Evolutionary conservation across 1,284 basidiomycete genomes (phyloP).

Genomic region (Ceratobasidium papillatum): DNA sequence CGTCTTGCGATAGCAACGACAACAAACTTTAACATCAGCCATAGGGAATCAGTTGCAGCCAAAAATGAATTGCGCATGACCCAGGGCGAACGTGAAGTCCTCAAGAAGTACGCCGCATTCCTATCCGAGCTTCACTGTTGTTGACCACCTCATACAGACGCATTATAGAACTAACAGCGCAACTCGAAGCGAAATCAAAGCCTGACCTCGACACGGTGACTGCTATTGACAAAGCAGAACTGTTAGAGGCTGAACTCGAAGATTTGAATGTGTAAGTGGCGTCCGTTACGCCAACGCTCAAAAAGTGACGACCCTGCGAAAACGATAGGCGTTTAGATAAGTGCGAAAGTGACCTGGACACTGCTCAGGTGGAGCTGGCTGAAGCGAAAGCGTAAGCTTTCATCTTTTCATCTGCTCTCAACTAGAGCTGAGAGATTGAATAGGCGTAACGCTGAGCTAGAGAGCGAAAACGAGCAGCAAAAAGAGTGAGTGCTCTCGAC

Average conservation of each 20-base stretch:
- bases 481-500: not conserved
- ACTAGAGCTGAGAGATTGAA: not conserved
- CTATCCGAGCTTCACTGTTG: not conserved
- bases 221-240: conserved; percentile 33
- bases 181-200: conserved; percentile 29
- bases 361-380: conserved; percentile 17
- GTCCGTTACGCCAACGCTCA: not conserved
- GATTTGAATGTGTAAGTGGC: conserved; percentile 21
- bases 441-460: conserved; percentile 13
- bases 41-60: not conserved
- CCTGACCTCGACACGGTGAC: not conserved
- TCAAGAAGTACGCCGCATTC: conserved; percentile 2
- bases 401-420: not conserved
- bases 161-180: conserved; percentile 13
- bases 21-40: not conserved
- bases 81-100: conserved; percentile 9
- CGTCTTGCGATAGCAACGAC: not conserved
- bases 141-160: not conserved
- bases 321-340: conserved; percentile 28
- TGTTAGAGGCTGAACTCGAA: conserved; percentile 36
- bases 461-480: not conserved
- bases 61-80: not conserved
- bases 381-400: conserved; percentile 6
- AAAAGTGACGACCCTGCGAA: not conserved
- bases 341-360: conserved; percentile 26